phyloP scores from a whole-genome alignment of 1,284 basidiomycete species.

The Ceratobasidium papillatum region DNA sequence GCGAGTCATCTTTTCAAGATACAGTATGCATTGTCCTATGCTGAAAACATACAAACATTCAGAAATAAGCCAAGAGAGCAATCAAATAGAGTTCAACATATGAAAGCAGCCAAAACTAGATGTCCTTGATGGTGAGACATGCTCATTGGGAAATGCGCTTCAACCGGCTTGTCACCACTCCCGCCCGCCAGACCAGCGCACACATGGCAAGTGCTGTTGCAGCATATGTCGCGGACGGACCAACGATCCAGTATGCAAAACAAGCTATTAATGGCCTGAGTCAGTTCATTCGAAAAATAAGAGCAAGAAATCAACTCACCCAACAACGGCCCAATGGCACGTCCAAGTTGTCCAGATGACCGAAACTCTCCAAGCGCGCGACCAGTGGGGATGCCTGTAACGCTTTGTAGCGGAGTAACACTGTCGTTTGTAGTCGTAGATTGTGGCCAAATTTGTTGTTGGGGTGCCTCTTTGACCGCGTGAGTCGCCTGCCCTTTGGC shows the following conservation, averaged over 20 bases:
- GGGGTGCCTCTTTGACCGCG: not conserved
- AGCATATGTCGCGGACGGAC: conserved; percentile 80
- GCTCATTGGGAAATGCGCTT: not conserved
- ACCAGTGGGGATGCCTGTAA: conserved; percentile 67
- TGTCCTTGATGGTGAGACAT: not conserved
- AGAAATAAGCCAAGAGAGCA: not conserved
- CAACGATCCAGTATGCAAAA: conserved; percentile 86
- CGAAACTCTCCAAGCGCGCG: conserved; percentile 84
- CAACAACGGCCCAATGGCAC: conserved; percentile 86
- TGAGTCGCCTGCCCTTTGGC: conserved; percentile 24
- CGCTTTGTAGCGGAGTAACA: not conserved
- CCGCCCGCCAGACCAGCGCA: conserved; percentile 37
- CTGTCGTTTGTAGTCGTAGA: not conserved
- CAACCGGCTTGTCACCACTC: conserved; percentile 2
- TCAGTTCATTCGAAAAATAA: conserved; percentile 1
- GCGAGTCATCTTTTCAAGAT: not conserved
- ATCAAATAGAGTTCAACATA: not conserved
- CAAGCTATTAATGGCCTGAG: conserved; percentile 62
- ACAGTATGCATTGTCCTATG: not conserved
- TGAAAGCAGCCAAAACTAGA: not conserved
- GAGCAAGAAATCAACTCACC: conserved; percentile 57
- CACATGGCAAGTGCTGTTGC: conserved; percentile 70
- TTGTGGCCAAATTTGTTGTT: not conserved
- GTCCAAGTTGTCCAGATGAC: conserved; percentile 86
- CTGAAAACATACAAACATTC: not conserved